Base-by-base conservation (phyloP, 495 filamentous ascomycete species). In the Massariosphaeria phaeospora region DNA sequence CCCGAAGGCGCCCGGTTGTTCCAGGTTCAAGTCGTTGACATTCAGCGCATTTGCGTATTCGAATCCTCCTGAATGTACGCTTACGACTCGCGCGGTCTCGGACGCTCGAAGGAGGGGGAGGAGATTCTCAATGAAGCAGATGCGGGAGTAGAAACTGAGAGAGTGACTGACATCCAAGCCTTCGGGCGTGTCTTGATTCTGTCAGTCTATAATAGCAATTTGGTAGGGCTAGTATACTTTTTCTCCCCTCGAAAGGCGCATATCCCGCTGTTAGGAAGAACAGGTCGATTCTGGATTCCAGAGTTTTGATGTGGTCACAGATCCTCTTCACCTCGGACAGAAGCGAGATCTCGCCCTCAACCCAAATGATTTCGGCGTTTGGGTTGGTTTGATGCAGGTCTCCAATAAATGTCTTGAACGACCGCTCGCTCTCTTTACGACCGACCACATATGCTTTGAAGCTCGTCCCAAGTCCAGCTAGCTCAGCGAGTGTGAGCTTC, bases 221-320 rank as follows among this genome's bases (percentile, higher is more conserved):
- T n/a, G n/a, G n/a, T n/a, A n/a, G n/a, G n/a, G n/a, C n/a, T n/a
- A n/a, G n/a, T n/a, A n/a, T n/a, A n/a, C n/a, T n/a, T n/a, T 12
- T 20, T 17, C 69, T 65, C 13, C 29, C 45, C 21, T 61, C 67
- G 18, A 70, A 67, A 11, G 70, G 64, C 4, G 69, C 66, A 59
- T 67, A 74, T 1, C 71, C 71, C 17, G 69, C 57, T 8, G 66
- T 67, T 15, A 73, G 57, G 52, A 71, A 71, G n/a, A 74, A 51
- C 11, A 69, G 24, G 46, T 71, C 71, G 48, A 73, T 36, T 13
- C 35, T 38, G 1, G 59, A 52, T 52, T 74, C 70, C 15, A 38
- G 55, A 20, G 26, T 34, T 50, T 64, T 62, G 53, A 71, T 68
- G n/a, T 55, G 33, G 13, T 57, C 61, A 53, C 68, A 70, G 2